Percentiles rank a stretch among this genome's conserved stretches.
phyloP scores from a whole-genome alignment of 176 grass and related monocot species.

The Hordeum marinum region DNA sequence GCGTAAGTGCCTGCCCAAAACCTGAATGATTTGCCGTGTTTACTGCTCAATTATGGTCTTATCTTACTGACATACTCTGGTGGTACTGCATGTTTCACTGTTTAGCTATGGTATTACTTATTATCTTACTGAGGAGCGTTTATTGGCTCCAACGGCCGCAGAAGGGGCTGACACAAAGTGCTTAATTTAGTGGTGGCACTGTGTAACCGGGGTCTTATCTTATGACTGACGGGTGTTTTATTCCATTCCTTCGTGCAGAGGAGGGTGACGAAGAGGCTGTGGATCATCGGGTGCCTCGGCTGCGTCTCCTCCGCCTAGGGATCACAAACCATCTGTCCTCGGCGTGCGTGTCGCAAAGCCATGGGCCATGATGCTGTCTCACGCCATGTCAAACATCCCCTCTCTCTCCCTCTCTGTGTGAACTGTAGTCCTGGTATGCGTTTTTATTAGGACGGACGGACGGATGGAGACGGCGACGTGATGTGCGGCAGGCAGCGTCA shows the following conservation, averaged over 20 bases:
- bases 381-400: not conserved
- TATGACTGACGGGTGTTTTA: not conserved
- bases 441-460: too few relatives aligned
- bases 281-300: conserved; percentile 18
- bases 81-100: too few relatives aligned
- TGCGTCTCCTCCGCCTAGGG: conserved; percentile 32
- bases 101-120: too few relatives aligned
- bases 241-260: conserved; percentile 10
- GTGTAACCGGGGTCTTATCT: not conserved
- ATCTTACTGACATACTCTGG: too few relatives aligned
- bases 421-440: not conserved
- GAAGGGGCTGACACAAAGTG: too few relatives aligned
- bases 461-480: not conserved
- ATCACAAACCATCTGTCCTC: not conserved
- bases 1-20: not conserved
- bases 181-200: not conserved
- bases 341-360: conserved; percentile 20
- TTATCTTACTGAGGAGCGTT: too few relatives aligned
- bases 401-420: not conserved
- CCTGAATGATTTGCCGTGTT: not conserved
- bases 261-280: conserved; percentile 11
- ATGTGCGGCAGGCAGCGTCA: conserved; percentile 34
- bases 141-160: too few relatives aligned
- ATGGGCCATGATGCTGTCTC: conserved; percentile 31
- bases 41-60: not conserved